Conservation (phyloP, 2,329 filamentous ascomycete genomes). For the Ramichloridium luteum region DNA sequence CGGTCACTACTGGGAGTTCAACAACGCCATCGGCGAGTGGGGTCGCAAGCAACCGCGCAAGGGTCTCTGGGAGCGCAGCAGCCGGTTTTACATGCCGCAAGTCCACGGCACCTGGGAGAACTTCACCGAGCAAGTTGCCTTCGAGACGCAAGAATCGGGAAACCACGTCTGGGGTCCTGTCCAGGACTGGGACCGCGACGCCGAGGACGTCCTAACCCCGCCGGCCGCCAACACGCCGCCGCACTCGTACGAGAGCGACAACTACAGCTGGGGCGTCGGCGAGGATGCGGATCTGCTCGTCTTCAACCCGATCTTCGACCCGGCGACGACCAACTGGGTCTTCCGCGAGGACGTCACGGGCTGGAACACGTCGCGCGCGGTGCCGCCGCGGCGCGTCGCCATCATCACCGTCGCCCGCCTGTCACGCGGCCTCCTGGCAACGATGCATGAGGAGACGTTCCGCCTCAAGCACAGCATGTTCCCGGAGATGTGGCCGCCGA, state of each 20-base stretch:
- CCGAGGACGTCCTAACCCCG: constrained; percentile 39
- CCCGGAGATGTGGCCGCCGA: constrained; percentile 68
- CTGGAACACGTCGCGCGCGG: constrained; percentile 42
- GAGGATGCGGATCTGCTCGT: constrained; percentile 64
- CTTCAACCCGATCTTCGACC: constrained; percentile 69
- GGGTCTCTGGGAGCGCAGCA: constrained; percentile 61
- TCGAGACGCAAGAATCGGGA: constrained; percentile 32
- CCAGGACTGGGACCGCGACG: constrained; percentile 31
- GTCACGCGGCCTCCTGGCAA: constrained; percentile 57
- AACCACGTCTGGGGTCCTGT: constrained; percentile 54
- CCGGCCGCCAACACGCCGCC: constrained; percentile 55
- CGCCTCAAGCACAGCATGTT: constrained; percentile 60
- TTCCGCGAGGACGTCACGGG: constrained; percentile 57
- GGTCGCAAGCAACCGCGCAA: constrained; percentile 56
- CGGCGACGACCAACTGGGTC: constrained; percentile 59
- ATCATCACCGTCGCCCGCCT: constrained; percentile 66
- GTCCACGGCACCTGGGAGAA: constrained; percentile 55
- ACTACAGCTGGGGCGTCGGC: constrained; percentile 64
- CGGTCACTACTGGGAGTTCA: constrained; percentile 73
- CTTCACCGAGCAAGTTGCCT: constrained; percentile 54
- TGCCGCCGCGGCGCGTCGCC: constrained; percentile 60
- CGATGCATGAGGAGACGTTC: constrained; percentile 67
- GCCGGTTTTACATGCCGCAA: constrained; percentile 60
- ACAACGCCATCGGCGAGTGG: constrained; percentile 53
- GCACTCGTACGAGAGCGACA: constrained; percentile 45